Evolutionary conservation across 2,329 filamentous ascomycete species (phyloP), one percentile per base, ranked within the genome.

Genomic region (Camillea tinctor): DNA sequence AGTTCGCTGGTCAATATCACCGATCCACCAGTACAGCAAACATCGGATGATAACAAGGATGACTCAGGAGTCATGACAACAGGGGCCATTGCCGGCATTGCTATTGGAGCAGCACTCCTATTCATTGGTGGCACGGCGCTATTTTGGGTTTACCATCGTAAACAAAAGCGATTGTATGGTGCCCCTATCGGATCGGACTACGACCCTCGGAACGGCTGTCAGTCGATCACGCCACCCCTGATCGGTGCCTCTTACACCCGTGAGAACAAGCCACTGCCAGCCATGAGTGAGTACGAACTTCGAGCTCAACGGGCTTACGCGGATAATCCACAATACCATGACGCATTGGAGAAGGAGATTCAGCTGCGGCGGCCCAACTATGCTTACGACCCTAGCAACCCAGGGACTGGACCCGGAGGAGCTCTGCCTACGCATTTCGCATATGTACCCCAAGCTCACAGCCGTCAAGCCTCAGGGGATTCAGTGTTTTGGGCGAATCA

Each of bases 41-140:
- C 72, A 1, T 54, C 68, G 0, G 64, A 70, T 1, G 63, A 68
- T 3, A 57, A 63, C 4, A 61, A 65, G 0, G 70, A 70, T 1
- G 70, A 64, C 0, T 62, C 68, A 2, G 70, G 66, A 3, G 66
- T 66, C 9, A 76, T 85, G 68, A 77, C 79, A 0, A 77, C 77
- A 0, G 79, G 80, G 1, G 79, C 80, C n/a, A 81, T 85, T 17
- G 80, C 81, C 0, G 84, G 83, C 19, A 85, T 87, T 52, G 77
- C 75, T 0, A 69, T 84, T 0, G 83, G 80, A 13, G 78, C 75
- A 6, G 74, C 74, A 0, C 71, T 82, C 0, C 67, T 79, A 1
- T 68, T 85, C 2, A 36, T 81, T 5, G 75, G 79, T 0, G 76
- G 75, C 2, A 63, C 73, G 0, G 76, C 70, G 2, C 73, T 86